Base-by-base conservation (phyloP, 176 grass and related monocot species). In the Musa itinerans region DNA sequence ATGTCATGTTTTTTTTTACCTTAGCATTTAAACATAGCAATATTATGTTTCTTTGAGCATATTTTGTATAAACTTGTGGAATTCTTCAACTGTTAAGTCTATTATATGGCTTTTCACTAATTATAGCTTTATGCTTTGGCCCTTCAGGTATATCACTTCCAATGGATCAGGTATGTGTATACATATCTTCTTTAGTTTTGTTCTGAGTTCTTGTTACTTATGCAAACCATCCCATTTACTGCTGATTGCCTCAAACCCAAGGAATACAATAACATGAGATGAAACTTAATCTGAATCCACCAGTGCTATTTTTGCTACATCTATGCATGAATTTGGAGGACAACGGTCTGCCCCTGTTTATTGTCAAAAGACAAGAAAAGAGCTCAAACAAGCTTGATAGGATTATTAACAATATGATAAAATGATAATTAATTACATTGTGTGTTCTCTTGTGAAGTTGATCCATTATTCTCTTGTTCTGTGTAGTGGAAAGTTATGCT, bases 131-230 rank as follows among this genome's bases (percentile, higher is more conserved):
- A 70, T 1, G 10, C 25, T 65, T 13, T 69, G 50, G 54, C 52
- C 29, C 59, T 87, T 78, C 86, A 92, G 86, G 89, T 65, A 92
- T 92, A 74, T 85, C 83, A 1, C 83, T 92, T 19, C 62, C 69
- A 1, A 79, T 92, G 65, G 89, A 92, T 65, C 86, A 92, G 89
- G 89, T 92, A 22, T 69, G 78, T 70, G 29, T 53, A 14, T 62
- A n/a, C 11, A 27, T 22, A 14, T 67, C 26, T 72, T 53, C 2
- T 24, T 54, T 72, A 23, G 2, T 53, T 11, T 72, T 1, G 26
- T 73, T 54, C 21, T 29, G 34, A 43, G 34, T 4, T 43, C 34
- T 43, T 43, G 4, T 43, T 34, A 34, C 29, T 4, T 34, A 5
- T 43, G 34, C 34, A 19, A 15, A 62, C 20, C 17, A 15, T 62